These are phyloP conservation scores for Ogataea ramenticola DNA, from an alignment of 805 yeast genomes.

Conservation along the genomic window DNA sequence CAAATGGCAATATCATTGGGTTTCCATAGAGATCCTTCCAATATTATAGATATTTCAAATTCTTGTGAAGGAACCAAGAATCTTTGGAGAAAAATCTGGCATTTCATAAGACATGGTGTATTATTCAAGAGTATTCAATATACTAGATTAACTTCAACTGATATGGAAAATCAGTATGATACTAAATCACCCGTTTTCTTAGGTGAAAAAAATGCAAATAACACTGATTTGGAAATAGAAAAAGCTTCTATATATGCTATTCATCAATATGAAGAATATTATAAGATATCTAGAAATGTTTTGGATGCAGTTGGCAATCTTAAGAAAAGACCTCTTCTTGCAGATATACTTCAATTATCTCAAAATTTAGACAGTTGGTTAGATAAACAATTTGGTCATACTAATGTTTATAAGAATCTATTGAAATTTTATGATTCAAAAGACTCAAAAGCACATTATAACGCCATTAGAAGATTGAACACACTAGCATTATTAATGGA, in stretches of 20 bases:
- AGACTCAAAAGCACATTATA: not conserved
- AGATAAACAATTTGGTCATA: constrained; percentile 21
- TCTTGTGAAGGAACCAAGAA: constrained; percentile 32
- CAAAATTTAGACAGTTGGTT: constrained; percentile 27
- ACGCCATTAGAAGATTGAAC: not conserved
- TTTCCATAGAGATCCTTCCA: constrained; percentile 39
- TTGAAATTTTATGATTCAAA: not conserved
- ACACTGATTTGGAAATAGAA: constrained; percentile 30
- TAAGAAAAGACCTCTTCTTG: constrained; percentile 25
- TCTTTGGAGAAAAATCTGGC: constrained; percentile 56
- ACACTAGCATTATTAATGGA: constrained; percentile 3
- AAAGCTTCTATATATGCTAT: constrained; percentile 26
- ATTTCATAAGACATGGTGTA: constrained; percentile 34
- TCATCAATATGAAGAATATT: constrained; percentile 23
- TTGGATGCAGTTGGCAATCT: constrained; percentile 26
- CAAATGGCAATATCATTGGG: constrained; percentile 42
- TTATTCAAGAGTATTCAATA: constrained; percentile 32
- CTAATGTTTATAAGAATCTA: not conserved
- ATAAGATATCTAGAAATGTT: constrained; percentile 24
- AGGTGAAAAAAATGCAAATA: constrained; percentile 24
- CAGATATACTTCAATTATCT: constrained; percentile 25
- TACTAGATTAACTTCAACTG: constrained; percentile 23
- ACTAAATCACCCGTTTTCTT: constrained; percentile 35
- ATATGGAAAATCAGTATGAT: constrained; percentile 30
- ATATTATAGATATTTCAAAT: constrained; percentile 12